Evolutionary conservation across 2,329 filamentous ascomycete species (phyloP).

Genomic region (Colletotrichum cuscutae): DNA sequence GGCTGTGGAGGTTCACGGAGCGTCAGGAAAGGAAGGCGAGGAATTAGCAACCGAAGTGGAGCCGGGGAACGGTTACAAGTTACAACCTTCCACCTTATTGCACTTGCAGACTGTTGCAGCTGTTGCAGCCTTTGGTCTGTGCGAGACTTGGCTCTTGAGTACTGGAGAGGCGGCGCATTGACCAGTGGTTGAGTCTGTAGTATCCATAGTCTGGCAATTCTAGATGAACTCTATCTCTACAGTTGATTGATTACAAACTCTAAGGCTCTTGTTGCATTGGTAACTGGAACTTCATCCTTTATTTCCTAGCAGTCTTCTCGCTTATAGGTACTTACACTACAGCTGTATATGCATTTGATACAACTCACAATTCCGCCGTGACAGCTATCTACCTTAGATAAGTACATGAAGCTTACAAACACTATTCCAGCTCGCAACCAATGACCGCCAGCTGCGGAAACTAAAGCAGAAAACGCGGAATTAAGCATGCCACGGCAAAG

Average conservation of each 20-base stretch:
- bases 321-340: background rate
- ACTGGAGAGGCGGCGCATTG: background rate
- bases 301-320: too few species aligned
- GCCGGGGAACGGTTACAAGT: background rate
- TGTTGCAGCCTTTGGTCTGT: slow-evolving; percentile 4
- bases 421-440: background rate
- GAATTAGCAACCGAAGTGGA: background rate
- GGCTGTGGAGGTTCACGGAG: background rate
- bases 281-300: background rate
- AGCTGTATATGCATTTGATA: background rate
- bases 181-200: background rate
- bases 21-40: background rate
- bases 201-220: background rate
- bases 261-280: background rate
- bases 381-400: background rate
- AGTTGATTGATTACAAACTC: background rate
- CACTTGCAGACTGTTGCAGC: background rate
- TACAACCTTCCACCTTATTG: too few species aligned
- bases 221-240: background rate
- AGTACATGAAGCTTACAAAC: background rate
- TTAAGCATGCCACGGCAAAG: background rate
- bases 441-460: background rate
- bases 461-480: background rate
- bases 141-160: background rate
- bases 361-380: background rate